Evolutionary conservation across 768 basidiomycete species (phyloP), one percentile per base, ranked within the genome.

Genomic region (Serendipita sp.): DNA sequence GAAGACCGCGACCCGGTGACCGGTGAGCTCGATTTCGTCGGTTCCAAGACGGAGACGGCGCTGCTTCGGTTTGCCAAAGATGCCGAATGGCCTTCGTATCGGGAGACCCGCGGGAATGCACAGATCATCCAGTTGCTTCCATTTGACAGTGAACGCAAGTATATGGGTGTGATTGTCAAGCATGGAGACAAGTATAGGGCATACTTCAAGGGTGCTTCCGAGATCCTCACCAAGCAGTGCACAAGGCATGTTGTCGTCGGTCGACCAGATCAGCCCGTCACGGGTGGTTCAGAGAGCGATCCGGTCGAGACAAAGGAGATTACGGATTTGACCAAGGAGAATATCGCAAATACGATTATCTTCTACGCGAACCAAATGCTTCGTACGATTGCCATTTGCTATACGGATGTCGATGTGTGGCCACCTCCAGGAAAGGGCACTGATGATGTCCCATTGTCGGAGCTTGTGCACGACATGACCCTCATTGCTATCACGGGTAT

Each of bases 361-460:
- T 95, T 96, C 74, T 98, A 99, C 72, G 94, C 94, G 68, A 94
- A 94, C 72, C 95, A 98, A 75, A 88, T 84, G 13, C 83, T 97
- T 9, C 83, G 95, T 58, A 97, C 96, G 1, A 90, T 99, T 67
- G 92, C 94, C 1, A 74, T 97, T 48, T 96, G 94, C 72, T 97
- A 97, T 70, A 81, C 84, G 53, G 94, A 99, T 70, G 85, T 96
- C 63, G 71, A 82, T 3, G 72, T 76, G 0, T 97, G 95, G 94
- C 95, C 95, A 11, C 93, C 94, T 3, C 62, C 66, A 14, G 78
- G 77, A 13, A 68, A 73, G 42, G 63, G 68, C 1, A 65, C 69
- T 14, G 70, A 78, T 28, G 77, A 75, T 1, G 79, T 88, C 42
- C 76, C 81, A 14, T 94, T 82, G 67, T 82, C 84, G 1, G 77